Evolutionary conservation across 78 protist species (phyloP).

Genomic region (Bodo saltans): DNA sequence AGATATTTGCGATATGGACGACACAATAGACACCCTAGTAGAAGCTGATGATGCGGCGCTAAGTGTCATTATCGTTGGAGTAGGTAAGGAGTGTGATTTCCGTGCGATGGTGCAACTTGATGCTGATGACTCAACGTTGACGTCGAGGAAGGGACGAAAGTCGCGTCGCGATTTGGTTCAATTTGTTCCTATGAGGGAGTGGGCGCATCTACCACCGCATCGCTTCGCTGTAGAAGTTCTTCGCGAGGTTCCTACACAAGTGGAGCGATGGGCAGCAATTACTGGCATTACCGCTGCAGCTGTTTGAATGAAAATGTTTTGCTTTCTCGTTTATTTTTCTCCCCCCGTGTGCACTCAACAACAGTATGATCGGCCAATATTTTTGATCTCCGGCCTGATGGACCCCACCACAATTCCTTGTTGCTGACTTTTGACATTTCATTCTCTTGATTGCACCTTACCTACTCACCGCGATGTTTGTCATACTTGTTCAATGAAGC

Average conservation of each 20-base stretch:
- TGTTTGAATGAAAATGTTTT: no score
- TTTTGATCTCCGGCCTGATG: no score
- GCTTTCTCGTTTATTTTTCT: no score
- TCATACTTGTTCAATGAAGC: no score
- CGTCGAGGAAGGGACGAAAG: neutral
- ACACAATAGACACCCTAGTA: constrained; percentile 34
- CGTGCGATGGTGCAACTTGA: constrained; percentile 61
- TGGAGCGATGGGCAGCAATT: neutral
- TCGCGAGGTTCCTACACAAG: neutral
- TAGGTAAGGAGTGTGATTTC: constrained; percentile 60
- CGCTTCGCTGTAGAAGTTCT: neutral
- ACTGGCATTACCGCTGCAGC: no score
- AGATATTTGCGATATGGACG: constrained; percentile 63
- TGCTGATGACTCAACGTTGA: constrained; percentile 52
- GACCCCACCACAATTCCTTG: no score
- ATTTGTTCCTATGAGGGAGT: constrained; percentile 62
- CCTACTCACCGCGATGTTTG: no score
- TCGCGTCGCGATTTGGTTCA: constrained; percentile 67
- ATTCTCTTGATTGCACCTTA: no score
- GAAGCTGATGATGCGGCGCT: constrained; percentile 46
- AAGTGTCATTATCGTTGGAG: constrained; percentile 72
- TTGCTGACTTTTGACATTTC: no score
- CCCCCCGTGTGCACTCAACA: no score
- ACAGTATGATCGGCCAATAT: no score
- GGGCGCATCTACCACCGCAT: neutral